phyloP scores from a whole-genome alignment of 2,329 filamentous ascomycete genomes.

The Stromatinia cepivora region DNA sequence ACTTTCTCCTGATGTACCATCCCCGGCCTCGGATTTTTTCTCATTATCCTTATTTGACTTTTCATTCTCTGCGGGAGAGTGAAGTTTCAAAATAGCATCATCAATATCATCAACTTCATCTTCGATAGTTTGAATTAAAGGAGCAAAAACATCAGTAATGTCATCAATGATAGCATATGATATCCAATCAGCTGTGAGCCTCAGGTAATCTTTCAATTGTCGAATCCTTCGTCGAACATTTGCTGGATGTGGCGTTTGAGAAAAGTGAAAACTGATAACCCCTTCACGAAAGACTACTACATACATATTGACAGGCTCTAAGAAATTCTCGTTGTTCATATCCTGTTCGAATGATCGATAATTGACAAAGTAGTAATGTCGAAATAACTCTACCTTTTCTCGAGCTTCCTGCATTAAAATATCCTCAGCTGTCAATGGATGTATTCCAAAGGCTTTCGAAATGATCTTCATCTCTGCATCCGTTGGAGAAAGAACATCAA shows the following conservation, averaged over 20 bases:
- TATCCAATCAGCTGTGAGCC: conserved; percentile 95
- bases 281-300: conserved; percentile 95
- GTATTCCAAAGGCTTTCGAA: conserved; percentile 90
- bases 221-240: conserved; percentile 93
- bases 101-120: conserved; percentile 97
- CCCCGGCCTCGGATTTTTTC: conserved; percentile 49
- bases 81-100: conserved; percentile 81
- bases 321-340: conserved; percentile 79
- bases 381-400: conserved; percentile 96
- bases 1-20: conserved; percentile 44
- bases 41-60: conserved; percentile 46
- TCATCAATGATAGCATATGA: conserved; percentile 98
- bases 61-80: conserved; percentile 56
- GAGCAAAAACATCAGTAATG: conserved; percentile 94
- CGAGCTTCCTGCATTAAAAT: conserved; percentile 97
- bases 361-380: conserved; percentile 98
- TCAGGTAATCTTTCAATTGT: conserved; percentile 90
- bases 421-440: conserved; percentile 92
- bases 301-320: conserved; percentile 97
- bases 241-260: conserved; percentile 91
- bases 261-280: conserved; percentile 94
- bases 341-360: conserved; percentile 98
- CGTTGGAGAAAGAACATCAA: conserved; percentile 87
- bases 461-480: conserved; percentile 95
- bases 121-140: conserved; percentile 89